Conservation (phyloP, 2,329 filamentous ascomycete genomes). For the Keithomyces neogunnii region DNA sequence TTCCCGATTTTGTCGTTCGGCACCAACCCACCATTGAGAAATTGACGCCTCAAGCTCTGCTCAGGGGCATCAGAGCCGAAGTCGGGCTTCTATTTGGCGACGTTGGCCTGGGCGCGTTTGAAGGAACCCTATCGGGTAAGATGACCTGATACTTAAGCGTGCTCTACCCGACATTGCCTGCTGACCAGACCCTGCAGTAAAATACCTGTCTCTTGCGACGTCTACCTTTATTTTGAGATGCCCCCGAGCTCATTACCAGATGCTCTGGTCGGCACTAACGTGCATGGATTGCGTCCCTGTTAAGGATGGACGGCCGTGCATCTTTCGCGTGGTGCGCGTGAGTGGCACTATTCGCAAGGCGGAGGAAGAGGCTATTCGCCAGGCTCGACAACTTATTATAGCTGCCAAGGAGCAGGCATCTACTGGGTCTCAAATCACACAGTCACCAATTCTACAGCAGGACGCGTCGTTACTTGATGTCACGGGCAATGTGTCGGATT, state of each 20-base stretch:
- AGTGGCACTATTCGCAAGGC: constrained; percentile 89
- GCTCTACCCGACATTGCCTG: background rate
- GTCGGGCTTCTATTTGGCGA: constrained; percentile 75
- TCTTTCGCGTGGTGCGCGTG: constrained; percentile 77
- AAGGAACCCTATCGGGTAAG: constrained; percentile 59
- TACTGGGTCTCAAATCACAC: constrained; percentile 8
- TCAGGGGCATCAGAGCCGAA: constrained; percentile 61
- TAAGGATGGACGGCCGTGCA: constrained; percentile 54
- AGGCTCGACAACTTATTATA: constrained; percentile 64
- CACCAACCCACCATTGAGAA: constrained; percentile 69
- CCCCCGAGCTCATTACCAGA: constrained; percentile 70
- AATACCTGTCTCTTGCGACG: constrained; percentile 87
- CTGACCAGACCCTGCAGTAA: constrained; percentile 47
- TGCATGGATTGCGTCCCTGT: constrained; percentile 65
- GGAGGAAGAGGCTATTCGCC: constrained; percentile 79
- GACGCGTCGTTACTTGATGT: constrained; percentile 32
- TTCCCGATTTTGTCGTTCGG: constrained; percentile 60
- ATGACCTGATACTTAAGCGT: background rate
- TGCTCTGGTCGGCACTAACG: constrained; percentile 85
- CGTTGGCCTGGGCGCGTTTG: constrained; percentile 70
- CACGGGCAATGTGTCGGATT: constrained; percentile 29
- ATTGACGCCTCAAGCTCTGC: constrained; percentile 57
- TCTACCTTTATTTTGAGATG: constrained; percentile 88
- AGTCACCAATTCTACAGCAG: constrained; percentile 12
- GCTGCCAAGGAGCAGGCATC: constrained; percentile 44